Base-by-base conservation (phyloP, 805 yeast genomes). In the Groenewaldozyma tartarivorans region DNA sequence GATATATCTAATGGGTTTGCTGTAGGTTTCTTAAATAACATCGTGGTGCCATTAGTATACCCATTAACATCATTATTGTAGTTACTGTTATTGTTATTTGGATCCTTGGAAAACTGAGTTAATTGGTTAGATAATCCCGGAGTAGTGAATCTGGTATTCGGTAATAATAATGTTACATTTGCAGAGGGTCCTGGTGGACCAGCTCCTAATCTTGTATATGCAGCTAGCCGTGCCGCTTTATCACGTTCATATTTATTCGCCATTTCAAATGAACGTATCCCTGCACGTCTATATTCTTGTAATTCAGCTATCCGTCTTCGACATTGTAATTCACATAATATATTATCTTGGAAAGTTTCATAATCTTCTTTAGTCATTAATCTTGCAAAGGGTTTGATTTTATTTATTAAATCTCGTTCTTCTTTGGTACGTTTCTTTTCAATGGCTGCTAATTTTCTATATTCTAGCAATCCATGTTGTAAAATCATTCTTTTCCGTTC, bases 251-350 rank as follows among this genome's bases (percentile, higher is more conserved):
- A 92, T 58, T 79, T 82, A 26, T 68, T 62, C 3, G 97, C 98
- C 38, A 75, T 81, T 46, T 88, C 96, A 33, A 85, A 51, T 0
- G 85, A 76, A 3, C 87, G 81, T 38, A 92, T 74, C 4, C 99
- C 99, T 58, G 85, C 81, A 37, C 79, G 72, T 48, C 99, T 74
- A 86, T 95, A 94, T 55, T 81, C 90, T 61, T 92, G 98, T 22
- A 94, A 65, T 61, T 87, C 96, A 39, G 81, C 82, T 37, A 92
- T 87, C 47, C 94, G 74, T 29, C 79, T 72, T 43, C 96, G 71
- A 49, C 84, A 77, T 50, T 77, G 78, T 39, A 85, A 70, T 61
- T 92, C 98, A 9, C 76, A 75, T 34, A 86, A 52, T 47, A 87
- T 71, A 56, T 83, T 94, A 24, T 72, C 75, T 3, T 79, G 64